phyloP scores from a whole-genome alignment of 495 filamentous ascomycete species.

The Penicillium taxi region DNA sequence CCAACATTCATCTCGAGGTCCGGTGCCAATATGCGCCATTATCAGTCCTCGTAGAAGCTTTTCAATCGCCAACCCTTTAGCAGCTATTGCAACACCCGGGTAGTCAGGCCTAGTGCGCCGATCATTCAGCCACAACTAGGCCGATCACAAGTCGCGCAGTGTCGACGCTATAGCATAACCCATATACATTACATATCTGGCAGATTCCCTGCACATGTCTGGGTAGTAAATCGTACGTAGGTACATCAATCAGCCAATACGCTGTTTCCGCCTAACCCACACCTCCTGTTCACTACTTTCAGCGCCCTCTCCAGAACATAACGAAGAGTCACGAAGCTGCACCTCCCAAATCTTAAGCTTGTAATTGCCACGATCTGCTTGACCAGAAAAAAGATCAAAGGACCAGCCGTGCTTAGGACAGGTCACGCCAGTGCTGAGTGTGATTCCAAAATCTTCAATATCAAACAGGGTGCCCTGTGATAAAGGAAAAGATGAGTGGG shows the following conservation, averaged over 20 bases:
- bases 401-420: slow-evolving; percentile 58
- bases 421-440: slow-evolving; percentile 41
- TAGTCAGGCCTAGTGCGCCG: no score
- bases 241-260: slow-evolving; percentile 34
- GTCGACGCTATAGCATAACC: no score
- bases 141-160: no score
- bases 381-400: slow-evolving; percentile 51
- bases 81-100: no score
- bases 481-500: slow-evolving; percentile 51
- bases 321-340: slow-evolving; percentile 35
- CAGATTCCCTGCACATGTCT: no score
- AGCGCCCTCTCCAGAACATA: background rate
- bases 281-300: slow-evolving; percentile 40
- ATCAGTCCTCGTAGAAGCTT: no score
- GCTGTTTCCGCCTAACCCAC: slow-evolving; percentile 42
- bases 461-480: slow-evolving; percentile 50
- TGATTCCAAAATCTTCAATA: slow-evolving; percentile 54
- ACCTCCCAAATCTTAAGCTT: slow-evolving; percentile 53
- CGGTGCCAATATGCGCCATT: no score
- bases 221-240: no score
- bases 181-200: no score
- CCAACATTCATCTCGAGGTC: no score
- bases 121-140: no score
- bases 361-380: slow-evolving; percentile 49
- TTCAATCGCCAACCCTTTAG: no score